Conservation (phyloP, 176 grass and related monocot species). For the Carex myosuroides region DNA sequence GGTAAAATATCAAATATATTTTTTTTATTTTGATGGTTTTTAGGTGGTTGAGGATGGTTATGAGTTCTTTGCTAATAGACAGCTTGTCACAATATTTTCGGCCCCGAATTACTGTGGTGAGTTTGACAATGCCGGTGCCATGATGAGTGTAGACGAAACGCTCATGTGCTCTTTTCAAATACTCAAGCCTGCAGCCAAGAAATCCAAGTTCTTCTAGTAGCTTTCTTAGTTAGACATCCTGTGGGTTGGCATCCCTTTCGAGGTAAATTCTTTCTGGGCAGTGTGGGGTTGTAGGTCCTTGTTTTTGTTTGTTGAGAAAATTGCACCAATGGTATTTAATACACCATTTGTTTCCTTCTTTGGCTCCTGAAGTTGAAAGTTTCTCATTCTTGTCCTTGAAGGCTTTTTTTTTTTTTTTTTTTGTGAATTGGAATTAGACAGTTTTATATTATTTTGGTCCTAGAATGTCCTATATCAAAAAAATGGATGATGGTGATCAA, state of each 20-base stretch:
- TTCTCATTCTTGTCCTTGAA: not conserved
- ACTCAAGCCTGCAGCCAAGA: constrained; percentile 20
- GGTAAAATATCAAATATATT: not conserved
- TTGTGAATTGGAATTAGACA: not conserved
- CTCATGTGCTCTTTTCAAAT: constrained; percentile 40
- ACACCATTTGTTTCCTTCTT: not conserved
- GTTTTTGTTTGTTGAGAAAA: not conserved
- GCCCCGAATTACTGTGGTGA: constrained; percentile 35
- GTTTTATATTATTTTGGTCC: not conserved
- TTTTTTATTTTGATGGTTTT: not conserved
- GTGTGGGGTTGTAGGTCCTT: not conserved
- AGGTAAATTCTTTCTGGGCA: constrained; percentile 1
- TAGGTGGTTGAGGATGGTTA: constrained; percentile 36
- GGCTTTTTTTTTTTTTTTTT: not conserved
- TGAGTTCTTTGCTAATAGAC: constrained; percentile 32
- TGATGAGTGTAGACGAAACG: constrained; percentile 32
- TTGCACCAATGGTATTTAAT: not conserved
- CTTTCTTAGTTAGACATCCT: constrained; percentile 17
- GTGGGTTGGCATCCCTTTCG: not conserved
- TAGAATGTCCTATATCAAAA: not conserved
- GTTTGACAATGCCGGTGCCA: constrained; percentile 28
- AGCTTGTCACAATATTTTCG: constrained; percentile 37
- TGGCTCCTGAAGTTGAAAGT: not conserved
- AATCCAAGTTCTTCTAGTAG: constrained; percentile 22
- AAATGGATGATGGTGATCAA: not conserved